These are phyloP conservation scores for Penicillium bialowiezense DNA, from an alignment of 495 filamentous ascomycete genomes.

Conservation along the genomic window DNA sequence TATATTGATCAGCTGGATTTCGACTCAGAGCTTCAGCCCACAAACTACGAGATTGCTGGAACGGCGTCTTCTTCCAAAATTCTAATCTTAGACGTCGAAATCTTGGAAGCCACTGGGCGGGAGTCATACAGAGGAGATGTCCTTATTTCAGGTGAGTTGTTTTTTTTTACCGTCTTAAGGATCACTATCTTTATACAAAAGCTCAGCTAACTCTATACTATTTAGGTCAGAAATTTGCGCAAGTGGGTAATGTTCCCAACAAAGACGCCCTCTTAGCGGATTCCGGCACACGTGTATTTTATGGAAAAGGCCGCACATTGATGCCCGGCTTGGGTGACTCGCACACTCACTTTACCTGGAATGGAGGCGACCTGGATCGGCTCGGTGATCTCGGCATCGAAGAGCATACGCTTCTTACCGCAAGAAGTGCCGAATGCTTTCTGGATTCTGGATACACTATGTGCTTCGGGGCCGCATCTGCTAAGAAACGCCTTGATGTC, in stretches of 20 bases:
- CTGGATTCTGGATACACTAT: conserved; percentile 47
- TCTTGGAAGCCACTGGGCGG: conserved; percentile 46
- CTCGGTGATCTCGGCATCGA: conserved; percentile 42
- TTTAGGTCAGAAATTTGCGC: conserved; percentile 33
- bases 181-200: too few species aligned
- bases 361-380: conserved; percentile 36
- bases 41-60: conserved; percentile 24
- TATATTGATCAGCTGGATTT: conserved; percentile 10
- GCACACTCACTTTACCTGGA: conserved; percentile 53
- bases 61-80: conserved; percentile 38
- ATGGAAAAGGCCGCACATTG: conserved; percentile 41
- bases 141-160: conserved; percentile 36
- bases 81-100: conserved; percentile 47
- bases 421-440: conserved; percentile 39
- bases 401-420: conserved; percentile 48
- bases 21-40: conserved; percentile 14
- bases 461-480: conserved; percentile 52
- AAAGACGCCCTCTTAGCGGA: conserved; percentile 28
- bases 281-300: conserved; percentile 32
- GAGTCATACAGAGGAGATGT: conserved; percentile 49
- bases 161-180: too few species aligned
- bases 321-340: conserved; percentile 50
- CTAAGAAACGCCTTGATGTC: conserved; percentile 46
- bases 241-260: conserved; percentile 40
- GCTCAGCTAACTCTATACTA: not conserved